Conservation (phyloP, 305 asterid species). For the Fraxinus angustifolia region DNA sequence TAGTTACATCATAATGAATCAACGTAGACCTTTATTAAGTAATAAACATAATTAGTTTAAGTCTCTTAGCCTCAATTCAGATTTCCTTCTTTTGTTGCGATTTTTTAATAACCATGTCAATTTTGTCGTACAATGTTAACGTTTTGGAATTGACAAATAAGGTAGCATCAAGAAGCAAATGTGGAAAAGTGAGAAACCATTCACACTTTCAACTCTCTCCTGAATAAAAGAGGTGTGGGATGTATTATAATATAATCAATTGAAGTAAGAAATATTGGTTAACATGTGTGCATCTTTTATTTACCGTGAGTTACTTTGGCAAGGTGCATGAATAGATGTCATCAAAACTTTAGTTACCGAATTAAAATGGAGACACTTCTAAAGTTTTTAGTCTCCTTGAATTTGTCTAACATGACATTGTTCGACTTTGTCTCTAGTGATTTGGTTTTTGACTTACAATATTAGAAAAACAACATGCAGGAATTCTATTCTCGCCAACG, state of each 20-base stretch:
- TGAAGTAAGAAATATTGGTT: not conserved
- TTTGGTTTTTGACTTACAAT: not conserved
- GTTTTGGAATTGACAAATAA: not conserved
- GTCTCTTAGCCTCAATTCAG: not conserved
- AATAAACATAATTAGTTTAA: not conserved
- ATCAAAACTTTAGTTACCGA: not conserved
- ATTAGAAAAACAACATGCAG: constrained; percentile 32
- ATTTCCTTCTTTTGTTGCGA: not conserved
- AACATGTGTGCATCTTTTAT: not conserved
- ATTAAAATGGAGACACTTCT: not conserved
- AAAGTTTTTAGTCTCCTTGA: not conserved
- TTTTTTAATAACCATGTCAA: not conserved
- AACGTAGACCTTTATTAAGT: not conserved
- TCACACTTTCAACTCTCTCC: not conserved
- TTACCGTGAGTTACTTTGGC: not conserved
- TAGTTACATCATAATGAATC: not conserved
- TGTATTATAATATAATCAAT: not conserved
- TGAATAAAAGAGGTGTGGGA: not conserved
- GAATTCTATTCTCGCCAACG: constrained; percentile 61
- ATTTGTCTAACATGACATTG: not conserved
- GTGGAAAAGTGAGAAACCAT: not conserved
- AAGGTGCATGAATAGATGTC: not conserved
- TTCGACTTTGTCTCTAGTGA: not conserved
- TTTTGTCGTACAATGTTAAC: not conserved
- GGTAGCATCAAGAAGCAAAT: not conserved